Evolutionary conservation across 1,284 basidiomycete species (phyloP).

Genomic region (Boletus nobilissimus): DNA sequence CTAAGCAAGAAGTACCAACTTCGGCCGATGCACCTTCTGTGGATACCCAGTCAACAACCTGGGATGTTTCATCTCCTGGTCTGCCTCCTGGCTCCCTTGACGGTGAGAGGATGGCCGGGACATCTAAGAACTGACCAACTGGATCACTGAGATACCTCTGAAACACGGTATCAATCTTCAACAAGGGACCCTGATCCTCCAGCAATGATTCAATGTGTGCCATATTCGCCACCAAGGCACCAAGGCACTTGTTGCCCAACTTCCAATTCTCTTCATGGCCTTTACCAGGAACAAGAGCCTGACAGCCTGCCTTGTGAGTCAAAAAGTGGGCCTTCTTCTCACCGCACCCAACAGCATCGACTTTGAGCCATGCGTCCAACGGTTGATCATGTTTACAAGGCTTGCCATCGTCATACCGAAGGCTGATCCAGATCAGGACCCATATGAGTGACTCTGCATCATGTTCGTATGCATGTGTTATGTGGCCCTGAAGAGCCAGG

Average conservation of each 20-base stretch:
- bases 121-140: no score
- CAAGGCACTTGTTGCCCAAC: background rate
- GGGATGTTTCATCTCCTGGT: no score
- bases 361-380: background rate
- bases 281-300: background rate
- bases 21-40: no score
- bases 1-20: no score
- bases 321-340: background rate
- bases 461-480: constrained; percentile 42
- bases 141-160: background rate
- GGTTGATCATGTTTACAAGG: background rate
- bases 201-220: background rate
- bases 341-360: background rate
- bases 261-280: background rate
- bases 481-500: constrained; percentile 21
- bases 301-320: no score
- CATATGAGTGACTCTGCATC: constrained; percentile 42
- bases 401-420: constrained; percentile 4
- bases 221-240: background rate
- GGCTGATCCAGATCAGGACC: background rate
- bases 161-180: background rate
- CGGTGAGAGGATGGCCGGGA: no score
- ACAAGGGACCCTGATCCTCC: background rate
- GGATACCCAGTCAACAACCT: no score
- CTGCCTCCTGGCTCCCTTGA: no score